Evolutionary conservation across 495 filamentous ascomycete genomes (phyloP).

Genomic region (Chaetomidium leptoderma): DNA sequence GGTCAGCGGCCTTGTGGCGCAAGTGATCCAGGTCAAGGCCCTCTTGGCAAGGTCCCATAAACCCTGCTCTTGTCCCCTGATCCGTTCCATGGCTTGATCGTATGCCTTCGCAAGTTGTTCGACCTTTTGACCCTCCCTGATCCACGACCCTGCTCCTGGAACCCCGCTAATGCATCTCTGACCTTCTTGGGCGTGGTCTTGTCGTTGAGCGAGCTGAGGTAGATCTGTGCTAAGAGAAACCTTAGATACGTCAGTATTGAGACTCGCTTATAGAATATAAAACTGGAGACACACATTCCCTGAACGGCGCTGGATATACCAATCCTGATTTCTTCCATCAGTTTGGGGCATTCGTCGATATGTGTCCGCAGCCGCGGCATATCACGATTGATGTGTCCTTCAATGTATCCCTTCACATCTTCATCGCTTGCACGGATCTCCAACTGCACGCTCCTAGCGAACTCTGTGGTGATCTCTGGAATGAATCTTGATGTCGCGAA

Average conservation of each 20-base stretch:
- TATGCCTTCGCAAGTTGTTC: conserved; percentile 31
- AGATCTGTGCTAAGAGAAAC: neutral
- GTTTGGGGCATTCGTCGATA: neutral
- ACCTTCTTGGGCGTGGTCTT: conserved; percentile 7
- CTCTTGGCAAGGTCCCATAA: conserved; percentile 33
- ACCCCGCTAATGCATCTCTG: conserved; percentile 24
- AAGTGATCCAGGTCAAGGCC: conserved; percentile 46
- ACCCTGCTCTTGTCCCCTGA: conserved; percentile 35
- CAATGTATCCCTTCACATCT: conserved; percentile 38
- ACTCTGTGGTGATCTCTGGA: neutral
- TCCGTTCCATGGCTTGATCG: conserved; percentile 41
- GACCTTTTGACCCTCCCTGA: neutral
- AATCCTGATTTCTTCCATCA: conserved; percentile 33
- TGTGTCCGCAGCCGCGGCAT: neutral
- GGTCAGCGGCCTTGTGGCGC: conserved; percentile 38
- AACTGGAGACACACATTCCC: neutral
- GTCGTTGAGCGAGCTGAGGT: conserved; percentile 28
- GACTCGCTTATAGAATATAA: neutral
- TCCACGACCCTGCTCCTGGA: conserved; percentile 19
- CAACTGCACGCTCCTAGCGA: neutral
- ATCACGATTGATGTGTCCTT: conserved; percentile 18
- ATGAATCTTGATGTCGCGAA: conserved; percentile 44
- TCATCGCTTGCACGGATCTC: conserved; percentile 38
- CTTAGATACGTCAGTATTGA: neutral
- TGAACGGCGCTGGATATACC: conserved; percentile 15